phyloP scores from a whole-genome alignment of 805 yeast genomes.

The Yamadazyma scolyti region DNA sequence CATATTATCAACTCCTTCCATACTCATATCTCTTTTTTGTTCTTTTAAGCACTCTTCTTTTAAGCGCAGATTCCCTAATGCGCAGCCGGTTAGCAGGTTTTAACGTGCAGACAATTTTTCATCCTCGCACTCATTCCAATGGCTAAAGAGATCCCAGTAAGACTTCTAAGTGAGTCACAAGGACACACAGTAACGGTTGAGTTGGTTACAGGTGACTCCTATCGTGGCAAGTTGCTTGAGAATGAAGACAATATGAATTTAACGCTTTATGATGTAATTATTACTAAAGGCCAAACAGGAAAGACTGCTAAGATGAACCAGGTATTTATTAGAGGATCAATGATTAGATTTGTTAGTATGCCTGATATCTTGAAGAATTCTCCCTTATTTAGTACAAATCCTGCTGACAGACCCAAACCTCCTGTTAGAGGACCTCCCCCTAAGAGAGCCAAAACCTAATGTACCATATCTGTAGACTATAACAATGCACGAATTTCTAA shows the following conservation, averaged over 20 bases:
- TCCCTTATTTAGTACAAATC: constrained; percentile 72
- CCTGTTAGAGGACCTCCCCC: constrained; percentile 63
- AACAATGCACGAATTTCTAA: too few relatives aligned
- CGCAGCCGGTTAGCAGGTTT: too few relatives aligned
- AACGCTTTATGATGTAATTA: constrained; percentile 74
- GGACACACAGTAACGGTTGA: constrained; percentile 87
- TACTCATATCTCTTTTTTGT: too few relatives aligned
- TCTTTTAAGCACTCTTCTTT: too few relatives aligned
- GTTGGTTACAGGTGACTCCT: constrained; percentile 78
- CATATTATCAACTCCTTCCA: too few relatives aligned
- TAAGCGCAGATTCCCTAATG: too few relatives aligned
- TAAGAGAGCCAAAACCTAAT: constrained; percentile 17
- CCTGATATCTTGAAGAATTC: constrained; percentile 89
- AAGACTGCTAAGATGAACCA: constrained; percentile 71
- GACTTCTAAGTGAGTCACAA: constrained; percentile 81
- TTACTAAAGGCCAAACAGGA: constrained; percentile 70
- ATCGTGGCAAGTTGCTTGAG: constrained; percentile 81
- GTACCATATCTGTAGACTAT: too few relatives aligned
- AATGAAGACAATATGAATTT: constrained; percentile 95
- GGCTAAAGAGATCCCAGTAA: constrained; percentile 72
- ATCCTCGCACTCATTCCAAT: too few relatives aligned
- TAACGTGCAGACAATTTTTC: too few relatives aligned
- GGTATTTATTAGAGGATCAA: constrained; percentile 89
- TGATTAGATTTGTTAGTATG: constrained; percentile 74
- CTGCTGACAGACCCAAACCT: constrained; percentile 60